Base-by-base conservation (phyloP, 1,284 basidiomycete species). In the Somion occarium region DNA sequence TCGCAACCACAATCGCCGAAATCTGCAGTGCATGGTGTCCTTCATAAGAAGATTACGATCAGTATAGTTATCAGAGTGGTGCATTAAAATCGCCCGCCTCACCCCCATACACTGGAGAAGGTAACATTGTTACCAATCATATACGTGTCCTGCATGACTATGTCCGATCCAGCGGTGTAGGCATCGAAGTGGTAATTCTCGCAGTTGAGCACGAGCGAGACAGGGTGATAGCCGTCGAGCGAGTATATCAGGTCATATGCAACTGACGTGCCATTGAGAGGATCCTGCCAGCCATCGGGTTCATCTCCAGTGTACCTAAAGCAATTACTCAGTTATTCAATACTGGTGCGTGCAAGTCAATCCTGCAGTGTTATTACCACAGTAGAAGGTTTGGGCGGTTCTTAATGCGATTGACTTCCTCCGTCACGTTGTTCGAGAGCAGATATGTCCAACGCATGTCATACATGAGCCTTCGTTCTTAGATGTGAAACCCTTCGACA, bases 121-220 rank as follows among this genome's bases (percentile, higher is more conserved):
- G 80, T 85, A 23, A 81, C 77, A 53, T 89, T 88, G 63, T 83
- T 86, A 12, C 78, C 80, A 52, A 90, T 73, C 64, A 79, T 80
- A 53, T 80, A 82, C 13, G 68, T 68, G 49, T 81, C 80, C 54
- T 78, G 75, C 71, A 80, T 70, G 48, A 82, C 65, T 43, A 91
- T 74, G 55, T 89, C 85, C 11, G 81, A 69, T 1, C 85, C 86
- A 0, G 69, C 63, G 0, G 76, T 69, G 56, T 85, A 85, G 22
- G 72, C 73, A 38, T 72, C 69, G 69, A 82, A 89, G 57, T 75
- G 74, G 62, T 81, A 89, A 64, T 89, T 73, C 59, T 85, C 58
- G 69, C 88, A 89, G 60, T 90, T 89, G 46, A 89, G 72, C 3
- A 87, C 85, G 1, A 89, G 72, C 0, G 85, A 86, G 30, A 88